These are phyloP conservation scores for Leptographium wingfieldii DNA, from an alignment of 2,329 filamentous ascomycete genomes.

Conservation along the genomic window DNA sequence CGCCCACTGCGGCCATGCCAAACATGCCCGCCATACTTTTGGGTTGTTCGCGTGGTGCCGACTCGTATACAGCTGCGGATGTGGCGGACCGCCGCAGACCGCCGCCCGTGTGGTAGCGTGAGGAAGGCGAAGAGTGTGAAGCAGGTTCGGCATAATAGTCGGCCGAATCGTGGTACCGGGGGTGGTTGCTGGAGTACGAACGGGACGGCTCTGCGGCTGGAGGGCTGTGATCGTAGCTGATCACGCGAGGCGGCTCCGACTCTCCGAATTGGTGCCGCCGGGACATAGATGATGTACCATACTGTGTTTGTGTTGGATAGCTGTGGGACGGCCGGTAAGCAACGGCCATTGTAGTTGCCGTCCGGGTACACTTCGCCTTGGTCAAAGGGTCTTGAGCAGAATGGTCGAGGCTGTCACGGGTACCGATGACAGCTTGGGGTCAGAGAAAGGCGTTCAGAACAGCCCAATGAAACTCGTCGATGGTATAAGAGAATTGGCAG, in stretches of 20 bases:
- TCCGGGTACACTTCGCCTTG: constrained; percentile 39
- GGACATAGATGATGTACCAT: constrained; percentile 20
- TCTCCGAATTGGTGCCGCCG: constrained; percentile 6
- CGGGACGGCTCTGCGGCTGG: background rate
- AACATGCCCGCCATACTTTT: constrained; percentile 47
- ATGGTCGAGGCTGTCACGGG: background rate
- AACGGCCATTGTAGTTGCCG: constrained; percentile 75
- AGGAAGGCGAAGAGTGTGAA: background rate
- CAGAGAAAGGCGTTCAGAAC: constrained; percentile 51
- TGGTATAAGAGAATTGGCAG: constrained; percentile 41
- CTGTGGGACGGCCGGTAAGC: constrained; percentile 39
- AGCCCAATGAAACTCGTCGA: constrained; percentile 59
- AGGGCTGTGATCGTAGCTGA: background rate
- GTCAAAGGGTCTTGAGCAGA: background rate
- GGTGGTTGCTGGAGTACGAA: constrained; percentile 1
- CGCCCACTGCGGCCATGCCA: constrained; percentile 47
- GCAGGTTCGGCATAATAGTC: background rate
- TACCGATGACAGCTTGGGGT: constrained; percentile 24
- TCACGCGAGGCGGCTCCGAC: constrained; percentile 29
- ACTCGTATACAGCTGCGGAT: background rate
- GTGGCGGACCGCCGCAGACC: constrained; percentile 5
- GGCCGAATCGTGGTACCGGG: constrained; percentile 3
- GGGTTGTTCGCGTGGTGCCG: constrained; percentile 22
- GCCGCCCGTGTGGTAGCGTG: constrained; percentile 5
- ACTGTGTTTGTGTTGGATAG: constrained; percentile 20